Conservation (phyloP, 106 monocot genomes). For the Dendrobium chrysotoxum region DNA sequence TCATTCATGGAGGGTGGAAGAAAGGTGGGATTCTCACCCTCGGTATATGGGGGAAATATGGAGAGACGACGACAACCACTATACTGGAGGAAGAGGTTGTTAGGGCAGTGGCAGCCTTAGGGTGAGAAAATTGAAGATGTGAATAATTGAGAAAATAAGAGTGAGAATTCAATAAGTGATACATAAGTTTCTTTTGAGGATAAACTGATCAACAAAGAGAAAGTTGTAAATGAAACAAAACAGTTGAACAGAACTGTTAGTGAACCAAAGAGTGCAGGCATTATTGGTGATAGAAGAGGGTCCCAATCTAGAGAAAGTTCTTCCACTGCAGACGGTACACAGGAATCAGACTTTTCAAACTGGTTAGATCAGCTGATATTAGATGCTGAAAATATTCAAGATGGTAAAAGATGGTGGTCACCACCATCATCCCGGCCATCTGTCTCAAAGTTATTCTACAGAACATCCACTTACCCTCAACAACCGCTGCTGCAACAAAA, state of each 20-base stretch:
- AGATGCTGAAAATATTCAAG: constrained; percentile 50
- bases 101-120: too few species aligned
- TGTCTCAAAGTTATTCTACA: constrained; percentile 50
- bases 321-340: constrained; percentile 50
- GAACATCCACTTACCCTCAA: constrained; percentile 70
- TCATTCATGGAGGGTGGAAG: too few species aligned
- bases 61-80: too few species aligned
- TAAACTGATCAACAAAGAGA: too few species aligned
- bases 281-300: constrained; percentile 55
- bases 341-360: constrained; percentile 39
- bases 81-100: too few species aligned
- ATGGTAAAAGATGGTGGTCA: constrained; percentile 74
- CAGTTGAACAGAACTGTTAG: constrained; percentile 52
- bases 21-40: too few species aligned
- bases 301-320: constrained; percentile 65
- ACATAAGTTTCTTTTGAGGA: too few species aligned
- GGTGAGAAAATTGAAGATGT: too few species aligned
- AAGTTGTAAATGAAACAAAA: too few species aligned
- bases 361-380: constrained; percentile 51
- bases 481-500: constrained; percentile 40
- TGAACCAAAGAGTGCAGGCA: constrained; percentile 48
- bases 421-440: constrained; percentile 38
- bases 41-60: too few species aligned
- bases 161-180: too few species aligned
- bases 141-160: too few species aligned